phyloP scores from a whole-genome alignment of 148 eudicot species.

The Camellia japonica region DNA sequence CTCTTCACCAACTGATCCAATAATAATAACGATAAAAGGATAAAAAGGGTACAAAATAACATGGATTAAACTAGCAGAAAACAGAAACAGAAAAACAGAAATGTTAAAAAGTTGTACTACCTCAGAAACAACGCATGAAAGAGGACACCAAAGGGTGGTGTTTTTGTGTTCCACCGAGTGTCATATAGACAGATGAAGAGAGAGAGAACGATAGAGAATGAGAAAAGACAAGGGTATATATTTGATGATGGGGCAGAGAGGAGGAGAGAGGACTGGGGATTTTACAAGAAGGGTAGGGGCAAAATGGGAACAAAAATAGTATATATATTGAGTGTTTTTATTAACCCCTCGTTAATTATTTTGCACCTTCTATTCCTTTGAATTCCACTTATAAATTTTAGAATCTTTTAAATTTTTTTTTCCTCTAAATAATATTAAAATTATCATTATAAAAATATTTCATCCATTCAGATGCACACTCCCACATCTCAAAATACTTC shows the following conservation, averaged over 20 bases:
- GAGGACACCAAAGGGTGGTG: conserved; percentile 2
- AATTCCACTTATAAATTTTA: too few species aligned
- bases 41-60: background rate
- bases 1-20: background rate
- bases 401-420: too few species aligned
- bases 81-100: background rate
- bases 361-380: too few species aligned
- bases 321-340: background rate
- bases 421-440: too few species aligned
- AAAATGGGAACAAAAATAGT: conserved; percentile 3
- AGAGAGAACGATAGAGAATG: background rate
- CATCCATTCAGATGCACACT: too few species aligned
- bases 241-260: conserved; percentile 3
- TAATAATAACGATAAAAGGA: background rate
- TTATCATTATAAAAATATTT: too few species aligned
- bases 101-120: conserved; percentile 19
- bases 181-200: conserved; percentile 18
- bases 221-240: background rate
- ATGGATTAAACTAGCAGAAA: background rate
- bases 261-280: background rate
- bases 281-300: conserved; percentile 8
- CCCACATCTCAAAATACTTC: too few species aligned
- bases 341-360: too few species aligned
- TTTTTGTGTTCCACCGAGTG: conserved; percentile 10
- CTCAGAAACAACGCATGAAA: conserved; percentile 28